Evolutionary conservation across 1,139 yeast genomes (phyloP).

Genomic region (Yamadazyma aaseri): DNA sequence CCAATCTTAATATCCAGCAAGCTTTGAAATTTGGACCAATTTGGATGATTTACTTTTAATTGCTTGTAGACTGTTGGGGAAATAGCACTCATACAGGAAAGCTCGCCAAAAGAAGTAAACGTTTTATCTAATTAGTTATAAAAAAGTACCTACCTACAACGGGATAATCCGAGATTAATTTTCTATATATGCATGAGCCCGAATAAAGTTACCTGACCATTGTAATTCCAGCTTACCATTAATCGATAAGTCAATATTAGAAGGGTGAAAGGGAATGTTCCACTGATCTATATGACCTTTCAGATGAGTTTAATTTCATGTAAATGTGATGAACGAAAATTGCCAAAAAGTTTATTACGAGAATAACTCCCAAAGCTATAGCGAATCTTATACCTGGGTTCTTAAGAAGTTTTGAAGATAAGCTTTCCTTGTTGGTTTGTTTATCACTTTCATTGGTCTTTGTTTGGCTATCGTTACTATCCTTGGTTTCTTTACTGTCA

Average conservation of each 20-base stretch:
- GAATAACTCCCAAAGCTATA: conserved; percentile 31
- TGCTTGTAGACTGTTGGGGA: too few species aligned
- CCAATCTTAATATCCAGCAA: too few species aligned
- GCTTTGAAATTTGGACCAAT: too few species aligned
- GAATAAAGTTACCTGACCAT: too few species aligned
- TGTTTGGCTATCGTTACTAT: conserved; percentile 3
- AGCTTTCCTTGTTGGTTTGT: conserved; percentile 3
- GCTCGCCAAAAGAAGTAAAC: too few species aligned
- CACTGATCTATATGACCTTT: conserved; percentile 33
- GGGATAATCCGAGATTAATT: conserved; percentile 2
- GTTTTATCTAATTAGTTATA: too few species aligned
- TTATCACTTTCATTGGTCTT: conserved; percentile 1
- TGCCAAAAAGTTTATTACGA: conserved; percentile 33
- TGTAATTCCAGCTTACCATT: too few species aligned
- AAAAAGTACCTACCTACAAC: too few species aligned
- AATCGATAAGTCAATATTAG: conserved; percentile 2
- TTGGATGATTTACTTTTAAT: too few species aligned
- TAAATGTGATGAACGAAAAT: conserved; percentile 38
- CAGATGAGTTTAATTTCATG: conserved; percentile 26
- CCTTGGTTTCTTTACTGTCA: conserved; percentile 5
- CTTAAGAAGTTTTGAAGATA: conserved; percentile 11
- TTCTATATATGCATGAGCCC: conserved; percentile 2
- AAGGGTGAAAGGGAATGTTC: conserved; percentile 38
- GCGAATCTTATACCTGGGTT: conserved; percentile 24
- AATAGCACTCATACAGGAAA: too few species aligned